These are phyloP conservation scores for Geotrichum citri-aurantii DNA, from an alignment of 1,139 yeast species.

Conservation along the genomic window DNA sequence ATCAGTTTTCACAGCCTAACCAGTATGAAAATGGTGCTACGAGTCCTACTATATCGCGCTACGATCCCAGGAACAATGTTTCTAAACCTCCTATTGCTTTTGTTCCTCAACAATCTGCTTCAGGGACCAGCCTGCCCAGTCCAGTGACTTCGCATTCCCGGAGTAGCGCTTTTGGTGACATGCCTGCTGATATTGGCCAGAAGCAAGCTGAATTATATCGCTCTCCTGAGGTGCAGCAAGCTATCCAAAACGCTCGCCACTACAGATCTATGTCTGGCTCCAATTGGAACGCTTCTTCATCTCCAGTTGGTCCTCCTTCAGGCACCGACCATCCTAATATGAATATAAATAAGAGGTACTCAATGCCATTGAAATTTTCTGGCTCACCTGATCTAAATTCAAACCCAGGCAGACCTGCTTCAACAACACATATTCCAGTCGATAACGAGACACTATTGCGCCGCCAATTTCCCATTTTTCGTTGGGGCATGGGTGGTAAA, in stretches of 20 bases:
- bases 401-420: not conserved
- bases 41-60: not conserved
- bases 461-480: conserved; percentile 73
- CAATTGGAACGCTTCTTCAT: not conserved
- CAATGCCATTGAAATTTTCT: not conserved
- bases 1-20: conserved; percentile 8
- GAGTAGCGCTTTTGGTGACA: conserved; percentile 21
- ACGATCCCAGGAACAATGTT: not conserved
- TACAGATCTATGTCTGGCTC: conserved; percentile 12
- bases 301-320: not conserved
- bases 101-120: not conserved
- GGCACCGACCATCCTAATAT: not conserved
- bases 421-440: conserved; percentile 19
- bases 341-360: not conserved
- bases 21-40: conserved; percentile 2
- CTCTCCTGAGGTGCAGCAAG: conserved; percentile 20
- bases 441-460: conserved; percentile 33
- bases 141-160: conserved; percentile 1
- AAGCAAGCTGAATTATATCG: conserved; percentile 17
- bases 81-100: not conserved
- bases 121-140: not conserved
- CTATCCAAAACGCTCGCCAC: conserved; percentile 15
- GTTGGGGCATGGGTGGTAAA: conserved; percentile 55
- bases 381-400: not conserved
- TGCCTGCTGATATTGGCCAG: conserved; percentile 23